Percentiles rank a stretch among this genome's conserved stretches.
phyloP scores from a whole-genome alignment of 139 green algal genomes.

The Pleodorina starrii region DNA sequence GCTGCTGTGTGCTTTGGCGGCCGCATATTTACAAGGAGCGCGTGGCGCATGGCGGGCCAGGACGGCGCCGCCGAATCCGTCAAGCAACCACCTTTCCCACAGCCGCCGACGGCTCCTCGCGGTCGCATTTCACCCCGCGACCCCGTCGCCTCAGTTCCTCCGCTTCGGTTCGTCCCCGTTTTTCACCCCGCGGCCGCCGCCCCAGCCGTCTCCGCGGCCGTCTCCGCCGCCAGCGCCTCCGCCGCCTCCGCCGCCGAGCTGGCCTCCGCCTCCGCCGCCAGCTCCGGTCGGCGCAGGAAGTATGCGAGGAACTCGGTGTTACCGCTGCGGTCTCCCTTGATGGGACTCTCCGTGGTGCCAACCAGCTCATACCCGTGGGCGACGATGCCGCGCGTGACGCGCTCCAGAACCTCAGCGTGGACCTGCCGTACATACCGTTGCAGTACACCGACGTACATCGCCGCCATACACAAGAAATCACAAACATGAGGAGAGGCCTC shows the following conservation, averaged over 20 bases:
- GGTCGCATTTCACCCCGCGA: no score
- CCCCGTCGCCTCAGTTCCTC: no score
- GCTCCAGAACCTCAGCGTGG: slow-evolving; percentile 71
- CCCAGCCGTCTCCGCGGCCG: neutral
- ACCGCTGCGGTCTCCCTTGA: slow-evolving; percentile 79
- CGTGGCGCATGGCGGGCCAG: no score
- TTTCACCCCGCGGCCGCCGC: neutral
- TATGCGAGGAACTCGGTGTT: slow-evolving; percentile 89
- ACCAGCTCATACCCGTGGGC: slow-evolving; percentile 72
- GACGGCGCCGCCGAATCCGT: no score
- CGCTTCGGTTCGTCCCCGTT: no score
- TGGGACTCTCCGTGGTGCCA: slow-evolving; percentile 78
- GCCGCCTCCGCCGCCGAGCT: neutral
- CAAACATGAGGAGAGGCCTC: neutral
- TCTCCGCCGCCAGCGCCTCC: neutral
- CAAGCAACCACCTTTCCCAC: no score
- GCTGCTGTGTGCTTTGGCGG: no score
- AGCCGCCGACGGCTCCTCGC: no score
- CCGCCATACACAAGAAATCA: no score
- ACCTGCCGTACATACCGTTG: no score
- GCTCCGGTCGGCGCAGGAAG: slow-evolving; percentile 62
- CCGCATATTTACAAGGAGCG: no score
- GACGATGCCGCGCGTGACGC: slow-evolving; percentile 69
- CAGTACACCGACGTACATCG: no score
- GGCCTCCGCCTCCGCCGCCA: neutral